phyloP scores from a whole-genome alignment of 2,329 filamentous ascomycete species.

The Microsporum ferrugineum region DNA sequence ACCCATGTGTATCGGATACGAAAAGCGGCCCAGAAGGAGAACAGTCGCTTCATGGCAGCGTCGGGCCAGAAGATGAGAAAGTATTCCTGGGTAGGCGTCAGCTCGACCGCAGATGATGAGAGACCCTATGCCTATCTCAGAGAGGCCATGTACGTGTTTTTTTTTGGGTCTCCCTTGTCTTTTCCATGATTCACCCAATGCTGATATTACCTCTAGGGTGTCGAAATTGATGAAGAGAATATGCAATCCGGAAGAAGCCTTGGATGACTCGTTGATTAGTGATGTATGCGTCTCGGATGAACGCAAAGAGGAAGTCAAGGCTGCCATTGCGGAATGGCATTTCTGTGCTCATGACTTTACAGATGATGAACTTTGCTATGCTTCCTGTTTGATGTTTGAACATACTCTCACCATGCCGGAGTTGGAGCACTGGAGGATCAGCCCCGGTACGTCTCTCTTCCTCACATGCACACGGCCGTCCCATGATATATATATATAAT shows the following conservation, averaged over 20 bases:
- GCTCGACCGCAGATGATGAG: conserved; percentile 52
- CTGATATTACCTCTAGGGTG: conserved; percentile 38
- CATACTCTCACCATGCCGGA: conserved; percentile 76
- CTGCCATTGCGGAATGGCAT: conserved; percentile 65
- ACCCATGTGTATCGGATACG: conserved; percentile 75
- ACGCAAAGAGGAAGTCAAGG: conserved; percentile 53
- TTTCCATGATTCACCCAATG: conserved; percentile 7
- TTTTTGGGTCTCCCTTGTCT: conserved; percentile 6
- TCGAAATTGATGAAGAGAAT: conserved; percentile 82
- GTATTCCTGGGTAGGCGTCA: conserved; percentile 70
- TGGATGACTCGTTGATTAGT: conserved; percentile 50
- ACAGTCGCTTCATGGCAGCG: conserved; percentile 49
- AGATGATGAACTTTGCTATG: conserved; percentile 82
- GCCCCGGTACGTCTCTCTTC: conserved; percentile 50
- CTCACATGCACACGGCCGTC: conserved; percentile 5
- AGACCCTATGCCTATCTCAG: conserved; percentile 81
- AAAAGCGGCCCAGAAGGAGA: conserved; percentile 62
- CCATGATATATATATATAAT: conserved; percentile 9
- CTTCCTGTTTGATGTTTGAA: conserved; percentile 75
- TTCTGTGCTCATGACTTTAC: conserved; percentile 84
- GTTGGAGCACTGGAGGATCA: conserved; percentile 67
- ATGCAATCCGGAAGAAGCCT: conserved; percentile 56
- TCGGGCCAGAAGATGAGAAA: conserved; percentile 66
- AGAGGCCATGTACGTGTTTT: conserved; percentile 58
- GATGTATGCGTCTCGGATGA: conserved; percentile 57